Evolutionary conservation across 352 stramenopile genomes (phyloP).

Genomic region (Phytophthora fragariae): DNA sequence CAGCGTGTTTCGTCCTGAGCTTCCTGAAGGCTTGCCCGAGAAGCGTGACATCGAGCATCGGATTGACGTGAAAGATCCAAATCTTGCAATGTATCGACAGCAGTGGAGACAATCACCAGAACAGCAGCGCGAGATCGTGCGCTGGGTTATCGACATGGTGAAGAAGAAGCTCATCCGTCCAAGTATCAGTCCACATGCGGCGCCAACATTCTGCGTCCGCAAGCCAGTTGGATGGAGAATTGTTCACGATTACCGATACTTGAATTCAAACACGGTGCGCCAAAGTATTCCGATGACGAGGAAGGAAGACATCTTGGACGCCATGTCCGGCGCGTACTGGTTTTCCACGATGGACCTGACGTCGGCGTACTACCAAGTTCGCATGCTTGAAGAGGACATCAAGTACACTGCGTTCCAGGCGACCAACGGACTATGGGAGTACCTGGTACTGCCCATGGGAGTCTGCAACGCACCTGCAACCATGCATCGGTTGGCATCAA

Average conservation of each 20-base stretch:
- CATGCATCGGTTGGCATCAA: conserved; percentile 12
- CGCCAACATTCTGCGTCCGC: not conserved
- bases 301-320: not conserved
- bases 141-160: not conserved
- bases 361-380: conserved; percentile 33
- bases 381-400: conserved; percentile 33
- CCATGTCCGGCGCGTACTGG: not conserved
- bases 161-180: not conserved
- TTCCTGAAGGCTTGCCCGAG: conserved; percentile 10
- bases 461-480: not conserved
- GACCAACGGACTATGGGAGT: conserved; percentile 14
- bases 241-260: not conserved
- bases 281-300: not conserved
- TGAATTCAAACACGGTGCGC: not conserved
- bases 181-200: not conserved
- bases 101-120: conserved; percentile 23
- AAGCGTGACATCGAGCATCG: conserved; percentile 5
- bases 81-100: conserved; percentile 8
- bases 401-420: conserved; percentile 23
- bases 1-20: conserved; percentile 4
- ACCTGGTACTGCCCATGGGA: not conserved
- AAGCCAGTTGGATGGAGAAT: not conserved
- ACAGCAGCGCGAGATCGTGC: conserved; percentile 9
- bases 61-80: not conserved
- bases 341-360: not conserved